A percentile compares a stretch with the other conserved stretches of the same genome.
Evolutionary conservation across 1,284 basidiomycete genomes (phyloP).

Genomic region (Xerocomus cyaneibrunnescens): DNA sequence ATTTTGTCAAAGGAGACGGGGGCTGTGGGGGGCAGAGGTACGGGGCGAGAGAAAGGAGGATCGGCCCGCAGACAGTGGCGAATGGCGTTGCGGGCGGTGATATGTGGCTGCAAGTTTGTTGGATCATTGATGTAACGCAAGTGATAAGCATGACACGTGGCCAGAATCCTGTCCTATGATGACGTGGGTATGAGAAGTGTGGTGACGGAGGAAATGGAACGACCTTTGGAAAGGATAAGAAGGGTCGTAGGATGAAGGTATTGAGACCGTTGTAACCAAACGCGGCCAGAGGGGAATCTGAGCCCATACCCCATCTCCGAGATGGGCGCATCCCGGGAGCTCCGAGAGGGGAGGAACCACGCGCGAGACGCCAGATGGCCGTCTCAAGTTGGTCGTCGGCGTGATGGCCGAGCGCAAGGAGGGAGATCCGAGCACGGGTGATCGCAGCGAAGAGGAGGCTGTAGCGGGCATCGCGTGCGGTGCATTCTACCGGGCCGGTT

Average conservation of each 20-base stretch:
- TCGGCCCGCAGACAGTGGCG: slow-evolving; percentile 43
- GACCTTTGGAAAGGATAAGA: slow-evolving; percentile 68
- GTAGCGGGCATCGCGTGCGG: slow-evolving; percentile 60
- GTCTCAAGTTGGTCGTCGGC: slow-evolving; percentile 81
- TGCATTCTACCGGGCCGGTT: slow-evolving; percentile 47
- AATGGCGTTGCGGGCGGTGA: slow-evolving; percentile 69
- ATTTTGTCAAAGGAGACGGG: slow-evolving; percentile 35
- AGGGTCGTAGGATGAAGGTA: slow-evolving; percentile 66
- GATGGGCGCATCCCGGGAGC: slow-evolving; percentile 62
- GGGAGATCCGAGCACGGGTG: slow-evolving; percentile 36
- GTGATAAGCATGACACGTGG: slow-evolving; percentile 63
- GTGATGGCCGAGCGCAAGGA: slow-evolving; percentile 70
- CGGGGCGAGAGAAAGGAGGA: slow-evolving; percentile 17
- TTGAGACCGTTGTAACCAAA: slow-evolving; percentile 57
- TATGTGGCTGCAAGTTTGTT: slow-evolving; percentile 69
- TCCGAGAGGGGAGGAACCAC: slow-evolving; percentile 53
- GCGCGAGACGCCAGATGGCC: slow-evolving; percentile 62
- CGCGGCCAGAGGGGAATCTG: slow-evolving; percentile 38
- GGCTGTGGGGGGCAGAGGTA: slow-evolving; percentile 31
- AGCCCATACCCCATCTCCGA: slow-evolving; percentile 77
- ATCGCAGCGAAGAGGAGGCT: slow-evolving; percentile 53
- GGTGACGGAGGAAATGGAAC: slow-evolving; percentile 8
- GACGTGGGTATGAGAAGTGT: slow-evolving; percentile 3
- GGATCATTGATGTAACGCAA: slow-evolving; percentile 62
- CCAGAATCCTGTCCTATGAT: slow-evolving; percentile 65